Conservation (phyloP, 306 rosid species). For the Argentina anserina region DNA sequence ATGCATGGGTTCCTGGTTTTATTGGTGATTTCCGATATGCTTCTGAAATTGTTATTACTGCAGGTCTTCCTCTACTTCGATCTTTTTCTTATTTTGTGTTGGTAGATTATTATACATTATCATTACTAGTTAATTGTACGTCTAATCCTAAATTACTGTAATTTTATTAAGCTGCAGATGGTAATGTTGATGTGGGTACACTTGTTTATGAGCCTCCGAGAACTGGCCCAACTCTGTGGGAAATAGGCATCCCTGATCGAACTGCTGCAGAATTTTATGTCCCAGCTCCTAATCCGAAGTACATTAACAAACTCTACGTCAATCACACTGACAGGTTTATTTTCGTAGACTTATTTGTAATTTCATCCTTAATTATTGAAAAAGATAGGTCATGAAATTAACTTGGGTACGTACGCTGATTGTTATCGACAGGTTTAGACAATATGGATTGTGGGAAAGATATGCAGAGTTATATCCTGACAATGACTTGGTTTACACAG, state of each 20-base stretch:
- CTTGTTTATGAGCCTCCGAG: slow-evolving; percentile 67
- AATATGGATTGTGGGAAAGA: slow-evolving; percentile 49
- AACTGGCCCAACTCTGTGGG: slow-evolving; percentile 82
- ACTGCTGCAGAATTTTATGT: slow-evolving; percentile 68
- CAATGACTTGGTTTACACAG: slow-evolving; percentile 33
- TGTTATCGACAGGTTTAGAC: slow-evolving; percentile 32
- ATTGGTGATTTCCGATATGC: slow-evolving; percentile 60
- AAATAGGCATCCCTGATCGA: slow-evolving; percentile 78
- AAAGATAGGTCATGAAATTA: neutral
- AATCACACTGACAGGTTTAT: slow-evolving; percentile 63
- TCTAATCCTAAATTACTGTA: neutral
- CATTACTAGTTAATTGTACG: too few species aligned
- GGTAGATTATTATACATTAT: too few species aligned
- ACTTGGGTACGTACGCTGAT: neutral
- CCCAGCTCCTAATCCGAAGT: slow-evolving; percentile 67
- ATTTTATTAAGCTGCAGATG: slow-evolving; percentile 29
- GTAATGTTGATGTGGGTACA: slow-evolving; percentile 42
- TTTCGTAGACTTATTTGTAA: neutral
- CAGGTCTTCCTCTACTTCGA: slow-evolving; percentile 37
- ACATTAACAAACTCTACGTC: slow-evolving; percentile 65
- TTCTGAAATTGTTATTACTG: slow-evolving; percentile 32
- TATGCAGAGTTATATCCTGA: slow-evolving; percentile 39
- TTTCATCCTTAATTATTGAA: neutral
- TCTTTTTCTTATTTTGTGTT: neutral
- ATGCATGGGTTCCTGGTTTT: slow-evolving; percentile 75